phyloP scores from a whole-genome alignment of 306 rosid species.

The Chamaecrista fasciculata region DNA sequence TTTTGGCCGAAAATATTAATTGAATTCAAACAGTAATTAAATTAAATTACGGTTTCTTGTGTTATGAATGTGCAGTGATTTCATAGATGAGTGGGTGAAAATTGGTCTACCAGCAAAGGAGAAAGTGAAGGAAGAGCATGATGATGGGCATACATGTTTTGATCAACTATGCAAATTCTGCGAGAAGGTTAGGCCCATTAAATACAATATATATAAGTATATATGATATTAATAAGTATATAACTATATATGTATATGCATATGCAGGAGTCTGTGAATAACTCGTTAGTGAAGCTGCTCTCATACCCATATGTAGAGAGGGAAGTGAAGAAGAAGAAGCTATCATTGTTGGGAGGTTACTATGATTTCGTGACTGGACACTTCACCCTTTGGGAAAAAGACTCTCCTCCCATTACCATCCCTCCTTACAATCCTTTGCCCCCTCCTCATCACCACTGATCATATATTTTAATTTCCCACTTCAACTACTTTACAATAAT shows the following conservation, averaged over 20 bases:
- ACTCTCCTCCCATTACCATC: slow-evolving; percentile 12
- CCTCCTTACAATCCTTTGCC: background rate
- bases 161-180: slow-evolving; percentile 34
- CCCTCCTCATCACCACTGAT: too few species aligned
- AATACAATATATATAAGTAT: too few species aligned
- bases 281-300: slow-evolving; percentile 47
- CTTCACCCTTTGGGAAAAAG: slow-evolving; percentile 52
- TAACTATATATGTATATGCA: too few species aligned
- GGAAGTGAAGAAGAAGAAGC: slow-evolving; percentile 16
- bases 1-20: too few species aligned
- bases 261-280: slow-evolving; percentile 62
- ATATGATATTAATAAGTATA: too few species aligned
- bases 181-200: slow-evolving; percentile 57
- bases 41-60: too few species aligned
- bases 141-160: background rate
- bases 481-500: too few species aligned
- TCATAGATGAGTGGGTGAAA: slow-evolving; percentile 75
- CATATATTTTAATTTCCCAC: too few species aligned
- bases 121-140: slow-evolving; percentile 30
- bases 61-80: slow-evolving; percentile 46
- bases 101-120: slow-evolving; percentile 51
- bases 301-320: slow-evolving; percentile 53
- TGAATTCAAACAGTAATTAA: too few species aligned
- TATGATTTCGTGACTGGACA: slow-evolving; percentile 58
- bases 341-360: slow-evolving; percentile 49